A percentile compares a stretch with the other conserved stretches of the same genome.
phyloP scores from a whole-genome alignment of 2,329 filamentous ascomycete genomes.

The Phaeosphaeriaceae sp. region DNA sequence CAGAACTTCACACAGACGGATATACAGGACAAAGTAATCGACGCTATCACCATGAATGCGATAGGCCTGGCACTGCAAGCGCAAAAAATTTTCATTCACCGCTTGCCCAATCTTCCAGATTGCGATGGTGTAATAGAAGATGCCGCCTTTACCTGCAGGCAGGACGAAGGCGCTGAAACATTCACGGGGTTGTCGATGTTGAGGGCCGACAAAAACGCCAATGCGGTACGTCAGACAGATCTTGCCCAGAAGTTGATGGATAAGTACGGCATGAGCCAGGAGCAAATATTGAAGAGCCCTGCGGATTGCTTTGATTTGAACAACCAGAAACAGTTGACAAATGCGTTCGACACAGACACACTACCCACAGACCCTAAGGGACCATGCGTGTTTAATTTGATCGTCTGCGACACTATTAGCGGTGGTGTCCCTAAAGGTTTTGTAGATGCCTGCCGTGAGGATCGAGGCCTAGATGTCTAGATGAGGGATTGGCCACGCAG shows the following conservation, averaged over 20 bases:
- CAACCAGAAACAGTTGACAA: conserved; percentile 7
- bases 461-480: too few relatives aligned
- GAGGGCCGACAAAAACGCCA: not conserved
- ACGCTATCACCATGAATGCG: conserved; percentile 5
- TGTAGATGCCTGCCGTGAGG: too few relatives aligned
- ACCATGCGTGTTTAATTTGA: conserved; percentile 1
- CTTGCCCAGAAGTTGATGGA: not conserved
- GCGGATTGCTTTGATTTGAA: conserved; percentile 11
- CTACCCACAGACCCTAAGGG: not conserved
- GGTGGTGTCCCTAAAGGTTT: too few relatives aligned
- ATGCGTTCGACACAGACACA: conserved; percentile 1
- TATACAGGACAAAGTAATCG: conserved; percentile 3
- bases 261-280: conserved; percentile 6
- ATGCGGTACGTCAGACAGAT: not conserved
- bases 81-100: conserved; percentile 2
- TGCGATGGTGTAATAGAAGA: not conserved
- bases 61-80: conserved; percentile 6
- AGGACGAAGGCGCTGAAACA: not conserved
- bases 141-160: not conserved
- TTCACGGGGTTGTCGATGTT: not conserved
- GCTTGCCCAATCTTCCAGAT: not conserved
- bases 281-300: conserved; percentile 3
- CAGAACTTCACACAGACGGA: conserved; percentile 14
- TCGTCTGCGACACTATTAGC: not conserved
- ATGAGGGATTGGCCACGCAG: too few relatives aligned